Conservation (phyloP, 164 flowering plant species). For the Tetracentron sinense region DNA sequence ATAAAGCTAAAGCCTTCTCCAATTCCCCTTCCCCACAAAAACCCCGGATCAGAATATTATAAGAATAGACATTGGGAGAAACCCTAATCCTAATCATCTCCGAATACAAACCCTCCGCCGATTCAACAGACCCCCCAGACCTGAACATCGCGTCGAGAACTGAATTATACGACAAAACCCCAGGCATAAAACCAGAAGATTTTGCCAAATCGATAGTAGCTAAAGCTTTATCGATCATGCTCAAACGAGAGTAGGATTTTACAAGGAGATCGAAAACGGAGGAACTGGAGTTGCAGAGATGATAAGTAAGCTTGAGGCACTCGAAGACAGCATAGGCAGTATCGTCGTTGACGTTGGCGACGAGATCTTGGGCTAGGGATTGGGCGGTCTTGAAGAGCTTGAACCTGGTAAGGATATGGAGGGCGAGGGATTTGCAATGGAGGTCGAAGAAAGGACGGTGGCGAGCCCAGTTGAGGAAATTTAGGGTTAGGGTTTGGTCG, state of each 20-base stretch:
- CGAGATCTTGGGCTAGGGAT: constrained; percentile 45
- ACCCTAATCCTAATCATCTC: constrained; percentile 50
- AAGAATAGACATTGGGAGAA: constrained; percentile 72
- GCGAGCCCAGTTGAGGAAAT: constrained; percentile 63
- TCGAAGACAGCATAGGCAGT: constrained; percentile 38
- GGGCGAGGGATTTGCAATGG: constrained; percentile 46
- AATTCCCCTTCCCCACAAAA: constrained; percentile 45
- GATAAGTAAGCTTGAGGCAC: constrained; percentile 49
- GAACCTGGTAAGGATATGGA: constrained; percentile 75
- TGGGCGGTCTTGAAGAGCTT: constrained; percentile 68
- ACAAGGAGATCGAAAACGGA: constrained; percentile 79
- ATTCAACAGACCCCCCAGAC: constrained; percentile 17
- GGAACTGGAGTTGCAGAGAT: constrained; percentile 47
- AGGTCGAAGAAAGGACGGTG: constrained; percentile 48
- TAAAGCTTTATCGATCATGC: constrained; percentile 46
- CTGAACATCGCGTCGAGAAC: constrained; percentile 57
- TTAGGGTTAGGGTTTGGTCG: constrained; percentile 44
- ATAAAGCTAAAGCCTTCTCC: constrained; percentile 52
- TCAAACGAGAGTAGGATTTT: constrained; percentile 53
- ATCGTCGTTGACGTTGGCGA: constrained; percentile 15
- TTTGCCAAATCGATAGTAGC: constrained; percentile 45
- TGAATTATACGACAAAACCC: constrained; percentile 73
- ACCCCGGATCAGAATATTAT: constrained; percentile 73
- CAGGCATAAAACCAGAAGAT: constrained; percentile 66
- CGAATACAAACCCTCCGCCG: constrained; percentile 37